Conservation (phyloP, 2,329 filamentous ascomycete species). For the Penicillium hordei region DNA sequence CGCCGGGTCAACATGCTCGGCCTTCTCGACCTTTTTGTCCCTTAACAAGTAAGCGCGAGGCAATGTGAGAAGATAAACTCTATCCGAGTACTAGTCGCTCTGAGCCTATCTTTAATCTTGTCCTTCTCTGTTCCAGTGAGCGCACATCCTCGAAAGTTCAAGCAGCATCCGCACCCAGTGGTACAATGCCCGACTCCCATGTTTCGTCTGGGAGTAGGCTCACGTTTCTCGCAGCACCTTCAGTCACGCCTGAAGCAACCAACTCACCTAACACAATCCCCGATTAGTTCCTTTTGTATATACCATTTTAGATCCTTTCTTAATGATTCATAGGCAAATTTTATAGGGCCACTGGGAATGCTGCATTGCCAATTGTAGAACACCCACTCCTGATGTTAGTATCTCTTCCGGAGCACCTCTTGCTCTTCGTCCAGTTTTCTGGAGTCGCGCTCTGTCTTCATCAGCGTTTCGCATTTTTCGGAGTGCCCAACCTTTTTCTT, state of each 20-base stretch:
- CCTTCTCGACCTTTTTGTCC: neutral
- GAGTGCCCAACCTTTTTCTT: neutral
- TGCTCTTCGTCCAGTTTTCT: neutral
- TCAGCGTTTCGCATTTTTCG: neutral
- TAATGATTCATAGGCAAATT: neutral
- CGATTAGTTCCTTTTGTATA: neutral
- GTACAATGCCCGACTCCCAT: neutral
- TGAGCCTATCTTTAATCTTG: neutral
- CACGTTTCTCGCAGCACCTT: neutral
- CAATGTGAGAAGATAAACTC: neutral
- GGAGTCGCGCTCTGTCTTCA: neutral
- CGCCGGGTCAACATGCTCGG: neutral
- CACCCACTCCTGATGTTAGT: neutral
- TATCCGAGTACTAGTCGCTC: neutral
- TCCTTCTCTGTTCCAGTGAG: neutral
- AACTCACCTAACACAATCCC: neutral
- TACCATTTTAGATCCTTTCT: neutral
- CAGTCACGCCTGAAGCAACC: neutral
- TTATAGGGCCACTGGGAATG: neutral
- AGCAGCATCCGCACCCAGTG: neutral
- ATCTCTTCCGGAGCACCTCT: neutral
- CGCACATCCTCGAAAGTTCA: neutral
- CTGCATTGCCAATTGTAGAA: neutral
- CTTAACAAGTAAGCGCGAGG: neutral
- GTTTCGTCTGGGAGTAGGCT: neutral